Evolutionary conservation across 2,329 filamentous ascomycete genomes (phyloP).

Genomic region (Fusarium austroafricanum): DNA sequence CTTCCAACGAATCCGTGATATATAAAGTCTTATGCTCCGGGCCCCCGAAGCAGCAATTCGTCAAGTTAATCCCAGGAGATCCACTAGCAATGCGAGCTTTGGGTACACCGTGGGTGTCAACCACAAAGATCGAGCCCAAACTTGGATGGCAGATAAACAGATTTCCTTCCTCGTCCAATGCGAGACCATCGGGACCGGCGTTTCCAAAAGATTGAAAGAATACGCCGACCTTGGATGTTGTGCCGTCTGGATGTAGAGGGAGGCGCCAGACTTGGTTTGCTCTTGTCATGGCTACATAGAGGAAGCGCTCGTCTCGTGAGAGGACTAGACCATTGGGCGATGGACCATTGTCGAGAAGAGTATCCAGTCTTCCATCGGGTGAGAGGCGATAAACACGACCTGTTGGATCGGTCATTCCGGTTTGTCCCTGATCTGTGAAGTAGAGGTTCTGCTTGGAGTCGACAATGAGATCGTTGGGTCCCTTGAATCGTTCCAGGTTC

Average conservation of each 20-base stretch:
- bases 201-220: constrained; percentile 57
- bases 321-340: constrained; percentile 56
- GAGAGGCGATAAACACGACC: constrained; percentile 54
- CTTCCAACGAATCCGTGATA: constrained; percentile 56
- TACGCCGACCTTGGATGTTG: constrained; percentile 52
- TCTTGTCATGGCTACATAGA: constrained; percentile 56
- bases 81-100: constrained; percentile 53
- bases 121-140: constrained; percentile 53
- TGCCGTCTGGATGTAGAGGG: constrained; percentile 53
- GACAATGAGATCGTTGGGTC: constrained; percentile 56
- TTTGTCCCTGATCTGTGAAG: constrained; percentile 60
- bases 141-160: constrained; percentile 53
- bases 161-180: constrained; percentile 54
- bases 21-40: constrained; percentile 52
- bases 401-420: constrained; percentile 56
- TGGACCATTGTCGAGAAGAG: constrained; percentile 52
- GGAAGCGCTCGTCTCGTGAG: constrained; percentile 53
- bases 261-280: constrained; percentile 57
- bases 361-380: constrained; percentile 52
- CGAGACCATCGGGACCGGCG: constrained; percentile 54
- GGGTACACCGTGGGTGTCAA: constrained; percentile 52
- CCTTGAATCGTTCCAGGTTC: constrained; percentile 58
- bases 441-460: constrained; percentile 54
- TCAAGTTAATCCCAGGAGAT: constrained; percentile 50
- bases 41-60: constrained; percentile 57